phyloP scores from a whole-genome alignment of 2,329 filamentous ascomycete species.

The Akanthomyces dipterigenus region DNA sequence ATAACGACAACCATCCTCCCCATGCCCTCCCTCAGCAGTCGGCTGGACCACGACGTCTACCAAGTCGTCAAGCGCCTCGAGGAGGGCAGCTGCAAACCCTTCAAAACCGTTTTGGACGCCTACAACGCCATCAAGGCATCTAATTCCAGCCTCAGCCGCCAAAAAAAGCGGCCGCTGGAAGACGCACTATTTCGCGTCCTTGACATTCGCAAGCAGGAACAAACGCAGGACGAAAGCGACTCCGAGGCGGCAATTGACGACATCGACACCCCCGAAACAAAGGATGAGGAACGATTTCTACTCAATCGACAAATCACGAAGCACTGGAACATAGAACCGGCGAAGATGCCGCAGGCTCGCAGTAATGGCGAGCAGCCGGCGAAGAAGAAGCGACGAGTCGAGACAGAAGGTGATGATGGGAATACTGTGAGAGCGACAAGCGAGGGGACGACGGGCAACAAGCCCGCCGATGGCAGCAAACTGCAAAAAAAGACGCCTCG shows the following conservation, averaged over 20 bases:
- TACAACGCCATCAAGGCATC: constrained; percentile 78
- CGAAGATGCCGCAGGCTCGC: not conserved
- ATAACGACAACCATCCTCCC: too few relatives aligned
- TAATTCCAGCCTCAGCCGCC: constrained; percentile 78
- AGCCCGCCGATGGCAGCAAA: not conserved
- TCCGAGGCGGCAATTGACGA: constrained; percentile 40
- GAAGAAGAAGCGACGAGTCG: constrained; percentile 29
- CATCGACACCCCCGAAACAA: constrained; percentile 33
- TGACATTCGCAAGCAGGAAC: constrained; percentile 61
- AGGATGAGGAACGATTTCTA: constrained; percentile 30
- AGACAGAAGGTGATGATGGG: constrained; percentile 19
- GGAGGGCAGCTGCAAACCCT: constrained; percentile 46
- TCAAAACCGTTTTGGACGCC: constrained; percentile 49
- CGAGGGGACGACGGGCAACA: constrained; percentile 17
- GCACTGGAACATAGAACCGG: constrained; percentile 28
- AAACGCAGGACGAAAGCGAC: constrained; percentile 47
- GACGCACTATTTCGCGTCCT: constrained; percentile 80
- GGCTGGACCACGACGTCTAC: constrained; percentile 66
- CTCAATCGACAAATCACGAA: constrained; percentile 37
- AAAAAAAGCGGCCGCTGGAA: constrained; percentile 74
- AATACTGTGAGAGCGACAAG: constrained; percentile 8
- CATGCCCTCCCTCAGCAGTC: not conserved
- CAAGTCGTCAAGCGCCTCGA: constrained; percentile 72
- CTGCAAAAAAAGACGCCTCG: constrained; percentile 25
- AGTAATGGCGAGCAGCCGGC: constrained; percentile 18